Evolutionary conservation across 805 yeast species (phyloP).

Genomic region (Alloascoidea africana): DNA sequence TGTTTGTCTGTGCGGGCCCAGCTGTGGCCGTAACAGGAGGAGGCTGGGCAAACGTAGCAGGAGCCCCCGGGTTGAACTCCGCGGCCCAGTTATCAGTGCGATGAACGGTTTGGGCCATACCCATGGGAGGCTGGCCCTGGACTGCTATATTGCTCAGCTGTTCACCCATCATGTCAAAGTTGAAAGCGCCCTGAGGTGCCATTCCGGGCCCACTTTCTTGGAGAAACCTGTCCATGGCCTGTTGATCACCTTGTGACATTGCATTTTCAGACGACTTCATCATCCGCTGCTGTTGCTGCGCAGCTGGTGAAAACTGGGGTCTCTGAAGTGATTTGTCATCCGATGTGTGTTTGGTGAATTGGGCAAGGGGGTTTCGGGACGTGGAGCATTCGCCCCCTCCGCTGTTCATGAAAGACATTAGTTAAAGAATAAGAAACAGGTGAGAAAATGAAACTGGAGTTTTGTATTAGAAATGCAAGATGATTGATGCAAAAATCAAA

Average conservation of each 20-base stretch:
- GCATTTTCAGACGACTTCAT: slow-evolving; percentile 15
- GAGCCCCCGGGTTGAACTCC: slow-evolving; percentile 8
- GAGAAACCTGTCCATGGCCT: slow-evolving; percentile 16
- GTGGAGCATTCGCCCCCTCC: slow-evolving; percentile 82
- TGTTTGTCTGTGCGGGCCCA: too few species aligned
- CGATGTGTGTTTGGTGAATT: slow-evolving; percentile 68
- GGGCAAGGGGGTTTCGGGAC: slow-evolving; percentile 68
- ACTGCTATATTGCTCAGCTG: too few species aligned
- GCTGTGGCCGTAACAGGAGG: too few species aligned
- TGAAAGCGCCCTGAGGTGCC: slow-evolving; percentile 13
- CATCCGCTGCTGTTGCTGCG: slow-evolving; percentile 11
- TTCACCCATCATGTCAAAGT: slow-evolving; percentile 15
- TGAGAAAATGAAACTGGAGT: too few species aligned
- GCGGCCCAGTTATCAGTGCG: slow-evolving; percentile 8
- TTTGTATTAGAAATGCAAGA: too few species aligned
- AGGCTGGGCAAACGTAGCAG: slow-evolving; percentile 2
- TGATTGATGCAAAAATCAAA: too few species aligned
- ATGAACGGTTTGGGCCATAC: slow-evolving; percentile 4
- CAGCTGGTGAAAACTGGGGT: slow-evolving; percentile 21
- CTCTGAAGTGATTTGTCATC: slow-evolving; percentile 67
- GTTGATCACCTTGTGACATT: slow-evolving; percentile 14
- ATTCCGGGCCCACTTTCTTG: slow-evolving; percentile 3
- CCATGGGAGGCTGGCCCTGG: background rate
- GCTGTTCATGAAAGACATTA: slow-evolving; percentile 53
- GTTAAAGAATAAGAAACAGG: too few species aligned